phyloP scores from a whole-genome alignment of 75 land plant species.

The Pseudotsuga menziesii region DNA sequence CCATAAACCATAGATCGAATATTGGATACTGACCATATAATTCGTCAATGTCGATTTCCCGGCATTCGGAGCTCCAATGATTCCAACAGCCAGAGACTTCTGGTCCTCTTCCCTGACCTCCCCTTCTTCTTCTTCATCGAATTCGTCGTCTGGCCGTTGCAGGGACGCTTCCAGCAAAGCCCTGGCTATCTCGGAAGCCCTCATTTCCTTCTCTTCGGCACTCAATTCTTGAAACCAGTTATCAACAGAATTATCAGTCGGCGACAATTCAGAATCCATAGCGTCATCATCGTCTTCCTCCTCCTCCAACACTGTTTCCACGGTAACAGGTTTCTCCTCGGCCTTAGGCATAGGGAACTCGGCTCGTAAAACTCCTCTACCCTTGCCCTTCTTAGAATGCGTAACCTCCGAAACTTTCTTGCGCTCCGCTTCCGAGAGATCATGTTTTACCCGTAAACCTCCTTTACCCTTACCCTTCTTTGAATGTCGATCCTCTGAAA shows the following conservation, averaged over 20 bases:
- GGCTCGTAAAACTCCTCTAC: background rate
- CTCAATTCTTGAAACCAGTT: background rate
- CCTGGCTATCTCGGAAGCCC: slow-evolving; percentile 39
- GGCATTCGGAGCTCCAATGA: slow-evolving; percentile 95
- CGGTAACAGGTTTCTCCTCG: background rate
- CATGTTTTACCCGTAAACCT: background rate
- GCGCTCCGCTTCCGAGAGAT: background rate
- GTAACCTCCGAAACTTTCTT: no score
- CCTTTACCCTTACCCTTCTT: background rate
- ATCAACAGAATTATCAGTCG: background rate
- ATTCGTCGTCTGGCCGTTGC: slow-evolving; percentile 32
- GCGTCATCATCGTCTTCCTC: background rate
- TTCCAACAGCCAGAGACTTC: slow-evolving; percentile 81
- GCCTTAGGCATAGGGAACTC: background rate
- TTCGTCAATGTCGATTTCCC: slow-evolving; percentile 89
- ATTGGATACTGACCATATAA: slow-evolving; percentile 46
- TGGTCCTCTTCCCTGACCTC: slow-evolving; percentile 75
- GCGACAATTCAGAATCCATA: background rate
- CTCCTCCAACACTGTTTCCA: background rate
- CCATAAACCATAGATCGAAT: background rate
- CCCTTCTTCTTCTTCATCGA: slow-evolving; percentile 29
- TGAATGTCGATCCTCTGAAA: background rate
- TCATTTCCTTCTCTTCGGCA: slow-evolving; percentile 21
- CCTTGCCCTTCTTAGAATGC: background rate
- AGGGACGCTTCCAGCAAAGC: slow-evolving; percentile 52